Conservation (phyloP, 1,284 basidiomycete species). For the Phylloporus sp. region DNA sequence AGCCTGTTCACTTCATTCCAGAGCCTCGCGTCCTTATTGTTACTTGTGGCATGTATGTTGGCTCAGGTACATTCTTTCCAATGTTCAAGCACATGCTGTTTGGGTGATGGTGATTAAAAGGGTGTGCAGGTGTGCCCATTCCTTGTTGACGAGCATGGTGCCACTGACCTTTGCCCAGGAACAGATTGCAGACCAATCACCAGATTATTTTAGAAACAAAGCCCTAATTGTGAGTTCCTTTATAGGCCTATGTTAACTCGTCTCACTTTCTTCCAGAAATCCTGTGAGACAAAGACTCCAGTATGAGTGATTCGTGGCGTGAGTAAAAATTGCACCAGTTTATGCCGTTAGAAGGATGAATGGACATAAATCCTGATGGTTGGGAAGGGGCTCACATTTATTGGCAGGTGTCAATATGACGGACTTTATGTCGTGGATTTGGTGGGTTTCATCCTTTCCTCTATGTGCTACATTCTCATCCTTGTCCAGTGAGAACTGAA, state of each 20-base stretch:
- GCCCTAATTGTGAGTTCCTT: slow-evolving; percentile 34
- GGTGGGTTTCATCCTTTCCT: not conserved
- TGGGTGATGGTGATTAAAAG: not conserved
- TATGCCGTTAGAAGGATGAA: slow-evolving; percentile 40
- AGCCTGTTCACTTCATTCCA: slow-evolving; percentile 10
- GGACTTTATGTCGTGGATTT: not conserved
- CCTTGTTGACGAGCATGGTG: not conserved
- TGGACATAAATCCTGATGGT: no score
- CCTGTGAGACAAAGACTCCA: slow-evolving; percentile 38
- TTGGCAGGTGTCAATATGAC: slow-evolving; percentile 30
- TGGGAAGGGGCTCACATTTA: not conserved
- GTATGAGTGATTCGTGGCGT: slow-evolving; percentile 47
- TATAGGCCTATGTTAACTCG: not conserved
- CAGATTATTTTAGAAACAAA: slow-evolving; percentile 37
- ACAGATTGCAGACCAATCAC: slow-evolving; percentile 42
- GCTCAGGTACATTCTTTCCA: slow-evolving; percentile 20
- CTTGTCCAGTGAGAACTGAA: not conserved
- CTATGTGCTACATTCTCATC: not conserved
- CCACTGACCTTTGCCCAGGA: slow-evolving; percentile 6
- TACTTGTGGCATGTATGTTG: slow-evolving; percentile 44
- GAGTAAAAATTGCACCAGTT: slow-evolving; percentile 27
- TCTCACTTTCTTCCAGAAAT: slow-evolving; percentile 26
- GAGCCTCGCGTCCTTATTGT: not conserved
- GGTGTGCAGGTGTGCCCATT: slow-evolving; percentile 17
- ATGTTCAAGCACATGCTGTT: not conserved